Evolutionary conservation across 768 basidiomycete species (phyloP), one percentile per base, ranked within the genome.

Genomic region (Psilocybe azurescens): DNA sequence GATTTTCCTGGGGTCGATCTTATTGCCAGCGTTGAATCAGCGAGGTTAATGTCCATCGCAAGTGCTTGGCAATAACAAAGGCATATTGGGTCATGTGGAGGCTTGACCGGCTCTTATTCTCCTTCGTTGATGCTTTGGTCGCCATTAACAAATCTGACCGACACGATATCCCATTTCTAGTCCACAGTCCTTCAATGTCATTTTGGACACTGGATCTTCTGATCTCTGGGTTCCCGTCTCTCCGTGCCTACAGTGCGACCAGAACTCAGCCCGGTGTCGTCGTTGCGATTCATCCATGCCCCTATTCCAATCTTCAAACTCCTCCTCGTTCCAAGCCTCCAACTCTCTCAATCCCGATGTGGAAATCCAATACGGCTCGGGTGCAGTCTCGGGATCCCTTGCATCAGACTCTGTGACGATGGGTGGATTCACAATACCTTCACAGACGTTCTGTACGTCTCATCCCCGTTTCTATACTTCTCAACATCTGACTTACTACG

Each of bases 131-230:
- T 46, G 38, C 39, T 38, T 46, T 60, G 32, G 13, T 32, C 28
- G 24, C 48, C 50, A 58, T 53, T 41, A 41, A 30, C 33, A 60
- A 20, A 36, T 38, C 6, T 33, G 52, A 41, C 24, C 44, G 28
- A 55, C 57, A 49, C 58, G 49, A 55, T 33, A 67, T 47, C 39
- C 52, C 49, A 58, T 44, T 33, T 44, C 32, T 63, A 90, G 88
- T 11, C 73, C 87, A 0, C 93, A 95, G 73, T 46, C 77, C 2
- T 90, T 97, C 70, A 80, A 88, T 57, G 80, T 97, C 58, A 87
- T 97, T 58, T 84, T 98, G 36, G 97, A 98, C 74, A 98, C 97
- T 0, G 95, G 95, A 13, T 94, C 91, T 0, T 87, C 87, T 20
- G 97, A 98, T 74, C 78, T 98, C 4, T 99, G 95, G 96, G 82